Conservation (phyloP, 805 yeast species). For the Clavispora carvajalis region DNA sequence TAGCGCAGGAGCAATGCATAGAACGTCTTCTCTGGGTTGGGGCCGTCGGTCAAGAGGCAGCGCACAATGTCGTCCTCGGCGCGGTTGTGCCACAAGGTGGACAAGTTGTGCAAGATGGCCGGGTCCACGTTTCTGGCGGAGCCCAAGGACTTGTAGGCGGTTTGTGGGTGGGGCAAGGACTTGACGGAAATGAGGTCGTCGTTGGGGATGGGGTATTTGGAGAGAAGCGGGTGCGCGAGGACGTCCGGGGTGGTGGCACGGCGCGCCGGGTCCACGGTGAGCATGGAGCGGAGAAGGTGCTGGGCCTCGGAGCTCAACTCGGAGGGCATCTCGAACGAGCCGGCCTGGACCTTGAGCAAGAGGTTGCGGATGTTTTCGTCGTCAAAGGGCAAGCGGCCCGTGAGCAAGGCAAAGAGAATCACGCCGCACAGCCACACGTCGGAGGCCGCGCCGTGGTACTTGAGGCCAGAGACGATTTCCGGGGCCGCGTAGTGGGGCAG, state of each 20-base stretch:
- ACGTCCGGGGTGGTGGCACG: constrained; percentile 68
- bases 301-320: constrained; percentile 60
- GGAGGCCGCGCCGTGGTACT: constrained; percentile 78
- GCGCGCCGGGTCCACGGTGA: constrained; percentile 63
- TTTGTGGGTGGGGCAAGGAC: constrained; percentile 50
- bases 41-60: constrained; percentile 33
- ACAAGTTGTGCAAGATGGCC: constrained; percentile 49
- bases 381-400: constrained; percentile 81
- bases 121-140: constrained; percentile 45
- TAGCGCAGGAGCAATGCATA: constrained; percentile 42
- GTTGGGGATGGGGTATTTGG: constrained; percentile 45
- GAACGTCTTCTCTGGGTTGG: constrained; percentile 42
- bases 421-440: constrained; percentile 91
- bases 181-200: constrained; percentile 41
- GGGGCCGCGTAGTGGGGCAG: constrained; percentile 90
- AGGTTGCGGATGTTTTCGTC: constrained; percentile 73
- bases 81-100: constrained; percentile 56
- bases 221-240: constrained; percentile 50
- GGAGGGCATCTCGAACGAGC: constrained; percentile 67
- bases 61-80: constrained; percentile 34
- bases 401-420: constrained; percentile 68
- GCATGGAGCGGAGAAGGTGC: constrained; percentile 59
- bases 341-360: constrained; percentile 70
- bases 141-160: constrained; percentile 47
- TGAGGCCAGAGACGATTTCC: constrained; percentile 73